These are phyloP conservation scores for Atkinsonella texensis DNA, from an alignment of 2,329 filamentous ascomycete species.

Conservation along the genomic window DNA sequence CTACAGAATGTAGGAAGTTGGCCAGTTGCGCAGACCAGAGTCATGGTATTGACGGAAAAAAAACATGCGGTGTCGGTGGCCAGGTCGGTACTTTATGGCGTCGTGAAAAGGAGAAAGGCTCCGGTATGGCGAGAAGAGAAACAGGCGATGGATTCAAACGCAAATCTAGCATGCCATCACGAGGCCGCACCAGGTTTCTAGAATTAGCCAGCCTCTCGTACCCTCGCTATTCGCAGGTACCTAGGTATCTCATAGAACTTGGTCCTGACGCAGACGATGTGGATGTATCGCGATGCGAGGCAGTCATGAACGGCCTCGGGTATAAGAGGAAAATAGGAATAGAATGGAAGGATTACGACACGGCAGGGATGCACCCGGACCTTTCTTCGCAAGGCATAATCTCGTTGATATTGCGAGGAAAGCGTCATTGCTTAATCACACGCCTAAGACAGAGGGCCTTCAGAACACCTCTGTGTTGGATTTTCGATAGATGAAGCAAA, in stretches of 20 bases:
- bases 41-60: background rate
- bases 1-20: background rate
- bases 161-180: slow-evolving; percentile 23
- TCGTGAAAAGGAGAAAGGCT: too few relatives aligned
- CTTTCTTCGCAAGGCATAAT: slow-evolving; percentile 23
- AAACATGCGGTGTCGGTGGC: background rate
- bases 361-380: slow-evolving; percentile 20
- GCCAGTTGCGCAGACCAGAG: background rate
- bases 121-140: too few relatives aligned
- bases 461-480: slow-evolving; percentile 35
- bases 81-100: too few relatives aligned
- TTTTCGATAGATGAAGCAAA: slow-evolving; percentile 32
- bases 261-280: slow-evolving; percentile 19
- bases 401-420: slow-evolving; percentile 33
- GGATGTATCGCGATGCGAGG: slow-evolving; percentile 28
- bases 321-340: slow-evolving; percentile 30
- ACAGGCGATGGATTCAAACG: slow-evolving; percentile 9
- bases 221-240: slow-evolving; percentile 21
- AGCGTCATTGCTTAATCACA: slow-evolving; percentile 34
- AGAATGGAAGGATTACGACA: slow-evolving; percentile 38
- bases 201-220: slow-evolving; percentile 24
- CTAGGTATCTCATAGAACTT: slow-evolving; percentile 23
- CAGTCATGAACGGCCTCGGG: slow-evolving; percentile 23
- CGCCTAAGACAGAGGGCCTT: slow-evolving; percentile 35
- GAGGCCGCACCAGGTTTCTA: slow-evolving; percentile 22